These are phyloP conservation scores for Phytopythium aichiense DNA, from an alignment of 352 stramenopile genomes.

Conservation along the genomic window DNA sequence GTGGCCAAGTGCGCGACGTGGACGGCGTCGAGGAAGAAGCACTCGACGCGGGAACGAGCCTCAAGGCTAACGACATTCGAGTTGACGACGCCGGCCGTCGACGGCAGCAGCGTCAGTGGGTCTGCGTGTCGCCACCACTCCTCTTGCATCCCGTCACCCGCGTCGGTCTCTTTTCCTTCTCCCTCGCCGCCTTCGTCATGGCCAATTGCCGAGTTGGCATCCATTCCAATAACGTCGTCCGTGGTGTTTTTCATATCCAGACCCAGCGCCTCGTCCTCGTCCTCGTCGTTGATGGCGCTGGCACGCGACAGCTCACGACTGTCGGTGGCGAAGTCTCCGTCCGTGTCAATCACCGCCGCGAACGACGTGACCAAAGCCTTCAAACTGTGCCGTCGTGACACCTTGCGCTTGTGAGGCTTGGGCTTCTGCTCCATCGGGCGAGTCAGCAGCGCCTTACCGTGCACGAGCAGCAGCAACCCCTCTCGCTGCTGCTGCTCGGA, in stretches of 20 bases:
- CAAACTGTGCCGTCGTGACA: not conserved
- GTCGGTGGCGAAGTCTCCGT: conserved; percentile 4
- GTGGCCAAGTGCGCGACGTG: conserved; percentile 25
- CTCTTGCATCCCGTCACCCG: not conserved
- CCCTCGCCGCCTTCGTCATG: not conserved
- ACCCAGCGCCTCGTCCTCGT: conserved; percentile 2
- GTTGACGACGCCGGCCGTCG: conserved; percentile 8
- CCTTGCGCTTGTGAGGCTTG: conserved; percentile 4
- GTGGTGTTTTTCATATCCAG: conserved; percentile 1
- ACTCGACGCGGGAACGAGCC: conserved; percentile 43
- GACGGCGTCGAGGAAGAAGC: conserved; percentile 43
- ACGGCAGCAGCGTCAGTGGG: conserved; percentile 23
- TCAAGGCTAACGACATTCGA: conserved; percentile 11
- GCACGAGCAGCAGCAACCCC: conserved; percentile 27
- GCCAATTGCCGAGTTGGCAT: conserved; percentile 5
- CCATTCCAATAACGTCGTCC: conserved; percentile 5
- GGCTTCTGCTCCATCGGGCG: not conserved
- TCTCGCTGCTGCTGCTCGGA: conserved; percentile 14
- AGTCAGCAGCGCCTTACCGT: conserved; percentile 21
- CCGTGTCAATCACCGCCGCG: conserved; percentile 1
- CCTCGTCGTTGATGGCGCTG: conserved; percentile 6
- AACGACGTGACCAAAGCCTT: not conserved
- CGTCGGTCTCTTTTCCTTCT: not conserved
- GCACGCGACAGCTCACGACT: not conserved
- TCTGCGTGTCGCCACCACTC: conserved; percentile 33